A percentile compares a stretch with the other conserved stretches of the same genome.
These are phyloP conservation scores for Epichloe scottii DNA, from an alignment of 2,329 filamentous ascomycete species.

Conservation along the genomic window DNA sequence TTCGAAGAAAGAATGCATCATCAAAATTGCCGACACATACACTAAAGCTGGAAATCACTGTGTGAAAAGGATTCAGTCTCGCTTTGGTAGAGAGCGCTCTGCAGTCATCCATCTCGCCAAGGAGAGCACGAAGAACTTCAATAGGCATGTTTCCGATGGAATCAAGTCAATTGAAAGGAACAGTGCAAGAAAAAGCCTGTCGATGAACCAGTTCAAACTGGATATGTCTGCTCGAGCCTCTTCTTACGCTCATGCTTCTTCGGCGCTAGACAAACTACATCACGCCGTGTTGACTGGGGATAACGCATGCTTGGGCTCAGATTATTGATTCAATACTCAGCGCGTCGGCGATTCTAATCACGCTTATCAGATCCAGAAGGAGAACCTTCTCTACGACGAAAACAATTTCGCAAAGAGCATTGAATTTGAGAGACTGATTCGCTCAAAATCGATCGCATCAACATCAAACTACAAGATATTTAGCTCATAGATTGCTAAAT, in stretches of 20 bases:
- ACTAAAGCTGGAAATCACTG: constrained; percentile 4
- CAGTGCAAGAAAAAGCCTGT: not conserved
- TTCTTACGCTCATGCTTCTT: not conserved
- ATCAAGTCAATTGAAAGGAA: not conserved
- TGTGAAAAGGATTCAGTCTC: constrained; percentile 5
- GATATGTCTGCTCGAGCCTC: not conserved
- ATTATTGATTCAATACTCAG: not conserved
- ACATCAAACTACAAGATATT: not conserved
- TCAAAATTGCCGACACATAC: constrained; percentile 3
- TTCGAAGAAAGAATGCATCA: constrained; percentile 1
- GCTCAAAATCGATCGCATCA: not conserved
- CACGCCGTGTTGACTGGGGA: not conserved
- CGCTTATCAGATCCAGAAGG: not conserved
- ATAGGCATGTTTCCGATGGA: not conserved
- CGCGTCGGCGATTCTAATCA: not conserved
- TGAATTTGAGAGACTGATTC: not conserved
- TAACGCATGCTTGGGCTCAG: too few relatives aligned
- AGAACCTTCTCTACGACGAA: not conserved
- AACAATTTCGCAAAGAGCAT: not conserved
- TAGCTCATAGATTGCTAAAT: not conserved
- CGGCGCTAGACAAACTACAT: not conserved
- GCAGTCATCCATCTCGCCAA: not conserved
- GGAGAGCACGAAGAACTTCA: not conserved
- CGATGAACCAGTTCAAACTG: not conserved
- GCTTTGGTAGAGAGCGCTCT: constrained; percentile 3